Conservation (phyloP, 495 filamentous ascomycete species). For the Annulohypoxylon stygium region DNA sequence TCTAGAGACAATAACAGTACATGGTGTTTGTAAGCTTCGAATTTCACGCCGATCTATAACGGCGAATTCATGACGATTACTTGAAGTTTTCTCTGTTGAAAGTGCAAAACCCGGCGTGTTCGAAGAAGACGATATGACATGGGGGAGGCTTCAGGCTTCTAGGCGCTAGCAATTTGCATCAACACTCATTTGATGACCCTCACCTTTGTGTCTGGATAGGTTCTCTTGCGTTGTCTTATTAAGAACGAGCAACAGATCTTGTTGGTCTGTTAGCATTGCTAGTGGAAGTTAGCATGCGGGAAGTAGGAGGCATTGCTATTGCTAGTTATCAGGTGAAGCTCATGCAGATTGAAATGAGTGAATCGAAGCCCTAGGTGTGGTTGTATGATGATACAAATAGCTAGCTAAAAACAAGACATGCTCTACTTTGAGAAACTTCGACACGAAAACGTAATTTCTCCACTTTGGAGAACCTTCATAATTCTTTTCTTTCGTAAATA, state of each 20-base stretch:
- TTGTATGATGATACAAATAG: slow-evolving; percentile 13
- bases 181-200: slow-evolving; percentile 32
- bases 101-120: slow-evolving; percentile 23
- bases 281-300: not conserved
- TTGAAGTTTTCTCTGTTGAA: slow-evolving; percentile 26
- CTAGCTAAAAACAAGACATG: slow-evolving; percentile 6
- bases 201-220: slow-evolving; percentile 39
- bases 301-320: slow-evolving; percentile 1
- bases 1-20: slow-evolving; percentile 19
- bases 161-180: slow-evolving; percentile 18
- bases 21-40: slow-evolving; percentile 26
- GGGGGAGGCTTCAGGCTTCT: slow-evolving; percentile 13
- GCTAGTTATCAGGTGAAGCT: slow-evolving; percentile 19
- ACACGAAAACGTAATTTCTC: slow-evolving; percentile 13
- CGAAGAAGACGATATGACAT: not conserved
- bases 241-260: slow-evolving; percentile 9
- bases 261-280: slow-evolving; percentile 29
- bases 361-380: slow-evolving; percentile 14
- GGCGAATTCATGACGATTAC: slow-evolving; percentile 37
- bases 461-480: slow-evolving; percentile 18
- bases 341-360: slow-evolving; percentile 40
- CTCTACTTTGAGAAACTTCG: slow-evolving; percentile 8
- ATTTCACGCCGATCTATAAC: slow-evolving; percentile 24
- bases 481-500: not conserved
- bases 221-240: slow-evolving; percentile 32